Base-by-base conservation (phyloP, 495 filamentous ascomycete species). In the Coniosporium apollinis region DNA sequence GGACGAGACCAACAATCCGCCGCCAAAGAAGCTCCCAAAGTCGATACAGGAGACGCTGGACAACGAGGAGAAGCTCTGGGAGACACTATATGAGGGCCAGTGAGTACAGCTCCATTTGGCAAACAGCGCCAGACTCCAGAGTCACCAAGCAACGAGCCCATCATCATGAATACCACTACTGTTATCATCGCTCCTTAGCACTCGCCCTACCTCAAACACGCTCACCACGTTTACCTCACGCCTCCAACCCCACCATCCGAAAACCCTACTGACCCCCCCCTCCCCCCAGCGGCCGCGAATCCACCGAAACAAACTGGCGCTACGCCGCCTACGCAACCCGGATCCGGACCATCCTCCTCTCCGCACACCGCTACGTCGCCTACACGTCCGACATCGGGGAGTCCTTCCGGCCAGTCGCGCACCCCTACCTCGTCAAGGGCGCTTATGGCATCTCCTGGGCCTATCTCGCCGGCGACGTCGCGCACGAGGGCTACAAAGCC, bases 361-460 rank as follows among this genome's bases (percentile, higher is more conserved):
- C 78, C 28, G 83, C 85, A 19, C 89, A 97, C 51, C 79, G 89
- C 50, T 96, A 97, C 55, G 82, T 97, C 39, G 89, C 89, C 43
- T 97, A 96, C 60, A 96, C 89, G 10, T 87, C 80, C 21, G 89
- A 97, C 54, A 83, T 97, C 28, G 89, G 89, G 52, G 89, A 97
- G 56, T 91, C 82, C 6, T 97, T 97, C 59, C 77, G 89, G 4
- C 89, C 89, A 3, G 68, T 96, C 36, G 85, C 86, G 3, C 83
- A 94, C 54, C 86, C 82, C 0, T 73, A 59, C 46, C 61, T 87
- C 3, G 79, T 97, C 3, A 67, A 74, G 28, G 60, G 72, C 34
- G 89, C 89, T 5, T 97, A 97, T 55, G 87, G 70, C 37, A 63
- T 97, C 37, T 91, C 82, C 15, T 96, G 89, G 89, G 65, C 74